Conservation (phyloP, 345 rosid species). For the Kernera saxatilis region DNA sequence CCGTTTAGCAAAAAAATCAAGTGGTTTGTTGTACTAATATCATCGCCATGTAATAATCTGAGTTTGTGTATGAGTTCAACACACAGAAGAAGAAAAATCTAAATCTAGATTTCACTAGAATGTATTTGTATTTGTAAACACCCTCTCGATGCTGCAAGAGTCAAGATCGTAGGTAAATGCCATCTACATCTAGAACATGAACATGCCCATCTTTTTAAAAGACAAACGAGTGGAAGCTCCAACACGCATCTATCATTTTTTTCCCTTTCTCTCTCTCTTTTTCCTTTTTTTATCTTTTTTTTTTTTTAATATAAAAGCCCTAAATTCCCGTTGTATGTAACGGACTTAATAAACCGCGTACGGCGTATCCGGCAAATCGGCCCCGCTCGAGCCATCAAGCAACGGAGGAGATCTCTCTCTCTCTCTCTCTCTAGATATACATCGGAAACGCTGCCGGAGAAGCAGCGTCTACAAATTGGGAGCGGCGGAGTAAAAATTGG, state of each 20-base stretch:
- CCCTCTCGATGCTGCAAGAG: slow-evolving; percentile 11
- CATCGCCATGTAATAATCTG: too few relatives aligned
- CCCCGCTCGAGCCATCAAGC: slow-evolving; percentile 12
- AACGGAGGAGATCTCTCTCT: slow-evolving; percentile 7
- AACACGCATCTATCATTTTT: slow-evolving; percentile 2
- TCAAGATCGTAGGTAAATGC: not conserved
- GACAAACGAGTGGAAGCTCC: not conserved
- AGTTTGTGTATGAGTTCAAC: too few relatives aligned
- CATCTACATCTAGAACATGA: slow-evolving; percentile 1
- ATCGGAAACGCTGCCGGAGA: slow-evolving; percentile 4
- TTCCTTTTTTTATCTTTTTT: not conserved
- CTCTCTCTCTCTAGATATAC: not conserved
- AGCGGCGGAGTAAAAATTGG: not conserved
- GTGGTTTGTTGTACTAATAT: too few relatives aligned
- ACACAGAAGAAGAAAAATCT: too few relatives aligned
- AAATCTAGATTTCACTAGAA: not conserved
- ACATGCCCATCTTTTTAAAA: not conserved
- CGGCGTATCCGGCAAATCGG: slow-evolving; percentile 14
- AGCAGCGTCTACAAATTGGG: not conserved
- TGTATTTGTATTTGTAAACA: not conserved
- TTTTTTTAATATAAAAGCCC: slow-evolving; percentile 2
- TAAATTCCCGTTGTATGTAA: slow-evolving; percentile 1
- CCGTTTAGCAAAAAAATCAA: too few relatives aligned
- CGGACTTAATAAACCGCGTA: slow-evolving; percentile 7
- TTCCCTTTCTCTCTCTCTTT: not conserved